phyloP scores from a whole-genome alignment of 345 rosid genomes.

The Linum tenue region DNA sequence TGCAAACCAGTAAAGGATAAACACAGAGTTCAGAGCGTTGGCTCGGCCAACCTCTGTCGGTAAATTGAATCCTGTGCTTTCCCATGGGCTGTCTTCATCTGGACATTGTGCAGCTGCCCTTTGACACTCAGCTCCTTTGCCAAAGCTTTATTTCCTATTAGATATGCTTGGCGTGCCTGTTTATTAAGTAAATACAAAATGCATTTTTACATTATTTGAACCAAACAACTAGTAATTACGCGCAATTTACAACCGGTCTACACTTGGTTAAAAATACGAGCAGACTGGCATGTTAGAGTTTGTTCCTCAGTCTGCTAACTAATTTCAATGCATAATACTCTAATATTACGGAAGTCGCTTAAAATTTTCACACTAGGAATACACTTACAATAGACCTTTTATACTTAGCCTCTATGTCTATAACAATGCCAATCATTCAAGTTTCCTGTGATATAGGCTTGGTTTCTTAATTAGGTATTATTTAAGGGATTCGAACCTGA shows the following conservation, averaged over 20 bases:
- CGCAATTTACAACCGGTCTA: background rate
- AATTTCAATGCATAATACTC: slow-evolving; percentile 3
- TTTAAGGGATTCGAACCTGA: no score
- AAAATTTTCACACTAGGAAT: background rate
- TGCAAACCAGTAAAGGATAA: background rate
- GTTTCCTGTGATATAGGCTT: no score
- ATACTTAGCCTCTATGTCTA: no score
- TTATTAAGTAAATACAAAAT: slow-evolving; percentile 4
- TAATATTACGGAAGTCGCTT: no score
- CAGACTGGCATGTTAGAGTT: background rate
- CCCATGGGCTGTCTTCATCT: slow-evolving; percentile 95
- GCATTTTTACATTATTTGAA: background rate
- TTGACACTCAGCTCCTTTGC: slow-evolving; percentile 90
- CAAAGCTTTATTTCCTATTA: slow-evolving; percentile 85
- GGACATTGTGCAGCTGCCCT: slow-evolving; percentile 84
- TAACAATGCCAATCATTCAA: no score
- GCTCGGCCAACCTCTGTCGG: slow-evolving; percentile 69
- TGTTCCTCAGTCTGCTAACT: background rate
- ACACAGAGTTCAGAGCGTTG: slow-evolving; percentile 6
- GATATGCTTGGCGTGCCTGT: slow-evolving; percentile 90
- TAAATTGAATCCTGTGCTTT: slow-evolving; percentile 94
- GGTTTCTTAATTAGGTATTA: no score
- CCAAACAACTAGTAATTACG: background rate
- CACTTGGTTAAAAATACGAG: background rate
- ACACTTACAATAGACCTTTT: background rate